phyloP scores from a whole-genome alignment of 2,329 filamentous ascomycete species.

The Periconia digitata region DNA sequence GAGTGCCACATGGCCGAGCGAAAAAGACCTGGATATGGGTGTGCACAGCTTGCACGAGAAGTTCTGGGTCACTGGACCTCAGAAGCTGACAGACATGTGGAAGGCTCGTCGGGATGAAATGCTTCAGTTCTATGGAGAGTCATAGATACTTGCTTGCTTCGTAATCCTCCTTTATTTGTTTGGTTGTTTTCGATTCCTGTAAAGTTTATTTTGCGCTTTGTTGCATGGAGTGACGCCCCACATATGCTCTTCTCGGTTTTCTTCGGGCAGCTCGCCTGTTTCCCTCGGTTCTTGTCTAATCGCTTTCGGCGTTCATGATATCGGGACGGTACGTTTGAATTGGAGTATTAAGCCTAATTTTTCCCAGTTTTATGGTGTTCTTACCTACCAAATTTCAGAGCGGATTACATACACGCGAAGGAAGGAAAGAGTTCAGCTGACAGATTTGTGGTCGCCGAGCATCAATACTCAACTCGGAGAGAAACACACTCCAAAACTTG shows the following conservation, averaged over 20 bases:
- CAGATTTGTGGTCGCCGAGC: too few species aligned
- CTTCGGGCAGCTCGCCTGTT: too few species aligned
- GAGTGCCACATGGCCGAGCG: conserved; percentile 44
- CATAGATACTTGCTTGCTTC: too few species aligned
- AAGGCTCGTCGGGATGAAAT: conserved; percentile 8
- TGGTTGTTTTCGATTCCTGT: neutral
- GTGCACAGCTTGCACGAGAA: conserved; percentile 45
- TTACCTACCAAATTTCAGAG: too few species aligned
- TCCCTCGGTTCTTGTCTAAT: neutral
- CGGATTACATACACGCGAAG: too few species aligned
- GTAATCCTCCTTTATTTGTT: neutral
- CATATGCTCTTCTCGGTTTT: neutral
- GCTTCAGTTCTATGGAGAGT: conserved; percentile 6
- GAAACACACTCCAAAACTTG: too few species aligned
- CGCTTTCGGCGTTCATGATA: neutral
- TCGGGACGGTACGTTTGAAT: too few species aligned
- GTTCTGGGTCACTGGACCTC: conserved; percentile 31
- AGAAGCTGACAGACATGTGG: conserved; percentile 10
- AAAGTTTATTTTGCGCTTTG: neutral
- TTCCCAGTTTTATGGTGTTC: too few species aligned
- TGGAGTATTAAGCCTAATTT: too few species aligned
- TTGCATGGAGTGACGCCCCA: neutral
- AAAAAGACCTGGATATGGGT: conserved; percentile 35
- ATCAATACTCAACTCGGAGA: too few species aligned
- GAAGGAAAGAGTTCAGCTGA: too few species aligned